These are phyloP conservation scores for Achaetomiella virescens DNA, from an alignment of 495 filamentous ascomycete genomes.

Conservation along the genomic window DNA sequence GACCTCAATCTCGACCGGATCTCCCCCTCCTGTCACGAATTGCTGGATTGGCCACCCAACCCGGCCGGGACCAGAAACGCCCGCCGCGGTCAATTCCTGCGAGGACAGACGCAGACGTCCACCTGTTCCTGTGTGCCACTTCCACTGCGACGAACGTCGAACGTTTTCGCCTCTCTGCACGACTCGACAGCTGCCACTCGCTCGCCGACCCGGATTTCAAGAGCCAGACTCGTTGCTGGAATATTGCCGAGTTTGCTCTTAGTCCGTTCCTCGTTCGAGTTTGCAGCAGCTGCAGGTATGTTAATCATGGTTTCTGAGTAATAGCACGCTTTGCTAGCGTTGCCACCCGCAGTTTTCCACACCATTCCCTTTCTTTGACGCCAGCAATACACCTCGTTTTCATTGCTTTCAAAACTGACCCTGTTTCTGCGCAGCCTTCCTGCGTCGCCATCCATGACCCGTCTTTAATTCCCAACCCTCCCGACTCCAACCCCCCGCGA, in stretches of 20 bases:
- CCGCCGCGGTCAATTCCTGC: neutral
- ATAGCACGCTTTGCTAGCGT: conserved; percentile 1
- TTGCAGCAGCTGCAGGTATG: conserved; percentile 17
- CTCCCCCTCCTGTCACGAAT: neutral
- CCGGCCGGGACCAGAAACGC: conserved; percentile 8
- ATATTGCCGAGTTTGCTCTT: conserved; percentile 33
- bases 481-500: neutral
- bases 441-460: conserved; percentile 19
- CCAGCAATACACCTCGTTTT: neutral
- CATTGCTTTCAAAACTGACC: conserved; percentile 11
- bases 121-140: neutral
- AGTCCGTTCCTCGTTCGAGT: conserved; percentile 9
- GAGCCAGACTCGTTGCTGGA: conserved; percentile 33
- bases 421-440: neutral
- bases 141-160: neutral
- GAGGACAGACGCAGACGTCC: neutral
- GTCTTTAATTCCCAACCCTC: conserved; percentile 1
- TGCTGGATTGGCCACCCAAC: neutral
- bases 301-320: conserved; percentile 2
- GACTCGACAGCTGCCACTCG: neutral
- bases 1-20: conserved; percentile 7
- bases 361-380: neutral
- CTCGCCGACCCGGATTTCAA: conserved; percentile 12
- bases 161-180: conserved; percentile 2
- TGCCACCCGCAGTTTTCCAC: conserved; percentile 1